A percentile compares a stretch with the other conserved stretches of the same genome.
These are phyloP conservation scores for Phyllosticta citriasiana DNA, from an alignment of 2,329 filamentous ascomycete genomes.

Conservation along the genomic window DNA sequence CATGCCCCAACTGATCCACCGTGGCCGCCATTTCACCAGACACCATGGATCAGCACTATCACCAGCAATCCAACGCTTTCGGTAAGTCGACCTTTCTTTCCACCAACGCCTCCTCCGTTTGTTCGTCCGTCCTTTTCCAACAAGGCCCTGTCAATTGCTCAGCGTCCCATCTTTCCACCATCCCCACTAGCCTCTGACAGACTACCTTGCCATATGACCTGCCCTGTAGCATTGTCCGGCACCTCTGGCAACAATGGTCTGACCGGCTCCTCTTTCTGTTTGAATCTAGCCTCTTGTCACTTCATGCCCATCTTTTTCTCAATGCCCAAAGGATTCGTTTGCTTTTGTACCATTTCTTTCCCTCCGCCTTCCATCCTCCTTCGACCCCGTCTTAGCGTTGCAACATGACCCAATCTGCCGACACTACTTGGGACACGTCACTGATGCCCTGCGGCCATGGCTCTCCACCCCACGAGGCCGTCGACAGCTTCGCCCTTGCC, in stretches of 20 bases:
- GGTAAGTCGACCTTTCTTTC: background rate
- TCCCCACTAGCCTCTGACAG: background rate
- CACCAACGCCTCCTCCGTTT: background rate
- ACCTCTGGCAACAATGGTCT: background rate
- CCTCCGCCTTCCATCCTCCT: background rate
- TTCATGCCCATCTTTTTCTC: background rate
- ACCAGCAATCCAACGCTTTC: constrained; percentile 3
- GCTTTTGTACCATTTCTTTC: background rate
- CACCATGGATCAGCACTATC: constrained; percentile 3
- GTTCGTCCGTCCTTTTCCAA: background rate
- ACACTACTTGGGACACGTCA: constrained; percentile 1
- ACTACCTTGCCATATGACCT: background rate
- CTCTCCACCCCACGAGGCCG: constrained; percentile 1
- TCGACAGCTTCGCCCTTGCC: background rate
- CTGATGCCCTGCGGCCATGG: constrained; percentile 2
- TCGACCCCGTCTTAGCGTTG: background rate
- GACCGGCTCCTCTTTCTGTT: background rate
- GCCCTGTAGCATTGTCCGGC: background rate
- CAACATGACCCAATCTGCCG: background rate
- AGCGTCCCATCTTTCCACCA: background rate
- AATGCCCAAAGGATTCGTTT: background rate
- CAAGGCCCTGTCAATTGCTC: background rate
- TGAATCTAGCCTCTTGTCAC: background rate
- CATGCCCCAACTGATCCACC: background rate
- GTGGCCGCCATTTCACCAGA: constrained; percentile 8